These are phyloP conservation scores for Cyclotella kingstonii DNA, from an alignment of 108 stramenopile genomes.

Conservation along the genomic window DNA sequence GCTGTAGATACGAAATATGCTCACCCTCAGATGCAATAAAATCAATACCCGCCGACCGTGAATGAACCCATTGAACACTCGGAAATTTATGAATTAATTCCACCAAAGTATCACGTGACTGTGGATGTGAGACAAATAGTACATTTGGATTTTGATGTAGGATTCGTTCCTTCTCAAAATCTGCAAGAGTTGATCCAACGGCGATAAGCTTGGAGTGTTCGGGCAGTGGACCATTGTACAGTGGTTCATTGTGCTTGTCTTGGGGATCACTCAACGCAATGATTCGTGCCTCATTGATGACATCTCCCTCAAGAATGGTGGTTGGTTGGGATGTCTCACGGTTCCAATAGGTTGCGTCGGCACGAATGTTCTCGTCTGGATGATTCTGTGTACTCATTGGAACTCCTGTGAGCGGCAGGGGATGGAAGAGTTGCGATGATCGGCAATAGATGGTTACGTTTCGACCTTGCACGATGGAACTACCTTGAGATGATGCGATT, in stretches of 20 bases:
- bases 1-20: no score
- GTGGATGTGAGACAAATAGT: constrained; percentile 67
- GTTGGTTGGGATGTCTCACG: constrained; percentile 34
- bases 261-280: constrained; percentile 53
- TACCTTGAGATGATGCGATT: no score
- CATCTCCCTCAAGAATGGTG: constrained; percentile 15
- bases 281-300: constrained; percentile 59
- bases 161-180: constrained; percentile 56
- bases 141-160: constrained; percentile 60
- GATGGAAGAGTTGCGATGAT: no score
- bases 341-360: constrained; percentile 40
- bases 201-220: constrained; percentile 55
- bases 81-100: constrained; percentile 52
- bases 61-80: constrained; percentile 77
- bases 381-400: no score
- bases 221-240: constrained; percentile 59
- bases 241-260: constrained; percentile 57
- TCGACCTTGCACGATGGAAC: no score
- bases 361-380: not conserved
- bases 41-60: constrained; percentile 83
- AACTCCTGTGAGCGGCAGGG: no score
- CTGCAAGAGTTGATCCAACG: constrained; percentile 52
- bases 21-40: constrained; percentile 49
- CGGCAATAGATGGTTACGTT: no score
- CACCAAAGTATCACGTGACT: constrained; percentile 53